Evolutionary conservation across 2,329 filamentous ascomycete species (phyloP).

Genomic region (Peltaster fructicola): DNA sequence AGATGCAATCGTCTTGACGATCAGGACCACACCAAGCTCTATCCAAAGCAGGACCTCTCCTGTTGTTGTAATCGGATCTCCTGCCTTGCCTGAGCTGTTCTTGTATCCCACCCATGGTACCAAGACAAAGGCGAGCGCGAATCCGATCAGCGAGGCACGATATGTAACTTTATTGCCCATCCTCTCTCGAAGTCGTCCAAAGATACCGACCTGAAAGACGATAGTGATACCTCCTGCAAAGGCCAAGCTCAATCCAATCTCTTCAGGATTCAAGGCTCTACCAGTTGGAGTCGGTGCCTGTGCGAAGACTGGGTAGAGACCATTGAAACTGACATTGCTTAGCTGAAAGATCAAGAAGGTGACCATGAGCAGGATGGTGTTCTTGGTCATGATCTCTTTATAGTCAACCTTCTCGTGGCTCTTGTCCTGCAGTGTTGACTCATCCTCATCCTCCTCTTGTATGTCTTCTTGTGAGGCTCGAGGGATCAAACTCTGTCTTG

Average conservation of each 20-base stretch:
- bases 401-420: slow-evolving; percentile 32
- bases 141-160: slow-evolving; percentile 56
- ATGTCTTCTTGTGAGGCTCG: slow-evolving; percentile 6
- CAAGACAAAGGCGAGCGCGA: slow-evolving; percentile 64
- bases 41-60: slow-evolving; percentile 57
- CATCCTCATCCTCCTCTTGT: slow-evolving; percentile 20
- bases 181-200: slow-evolving; percentile 57
- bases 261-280: slow-evolving; percentile 54
- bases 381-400: slow-evolving; percentile 53
- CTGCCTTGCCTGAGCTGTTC: slow-evolving; percentile 32
- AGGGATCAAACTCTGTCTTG: slow-evolving; percentile 3
- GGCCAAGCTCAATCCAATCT: slow-evolving; percentile 71
- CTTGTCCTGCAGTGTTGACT: slow-evolving; percentile 20
- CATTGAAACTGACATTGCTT: slow-evolving; percentile 88
- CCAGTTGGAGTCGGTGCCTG: slow-evolving; percentile 59
- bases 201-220: slow-evolving; percentile 72
- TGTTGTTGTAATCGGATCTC: slow-evolving; percentile 32
- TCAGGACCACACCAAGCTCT: slow-evolving; percentile 62
- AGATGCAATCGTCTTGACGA: slow-evolving; percentile 78
- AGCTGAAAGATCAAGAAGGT: slow-evolving; percentile 91
- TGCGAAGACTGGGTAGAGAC: slow-evolving; percentile 83
- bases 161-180: slow-evolving; percentile 80
- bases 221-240: slow-evolving; percentile 76
- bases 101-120: slow-evolving; percentile 84
- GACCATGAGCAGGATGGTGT: slow-evolving; percentile 62